Base-by-base conservation (phyloP, 768 basidiomycete species). In the Harrya chromipes region DNA sequence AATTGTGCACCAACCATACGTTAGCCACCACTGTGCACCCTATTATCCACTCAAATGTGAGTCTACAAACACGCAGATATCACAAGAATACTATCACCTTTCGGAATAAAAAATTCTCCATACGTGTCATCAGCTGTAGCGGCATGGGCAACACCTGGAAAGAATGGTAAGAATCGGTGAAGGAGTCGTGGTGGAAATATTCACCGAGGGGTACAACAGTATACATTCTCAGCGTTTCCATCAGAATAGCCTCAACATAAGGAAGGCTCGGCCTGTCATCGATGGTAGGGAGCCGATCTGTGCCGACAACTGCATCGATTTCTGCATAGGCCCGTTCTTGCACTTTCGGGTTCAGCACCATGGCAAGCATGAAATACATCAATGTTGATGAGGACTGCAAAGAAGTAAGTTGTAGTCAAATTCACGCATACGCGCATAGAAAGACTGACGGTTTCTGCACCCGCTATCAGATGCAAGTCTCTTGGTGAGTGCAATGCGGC, bases 91-190 rank as follows among this genome's bases (percentile, higher is more conserved):
- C 33, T 33, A 5, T 6, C 17, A 48, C 71, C 74, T 51, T 75
- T 72, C 0, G 76, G 78, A 36, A 80, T 75, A 33, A 64, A 64
- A 50, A 73, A 71, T 2, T 62, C 69, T 14, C 67, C 53, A 19
- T 62, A 66, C n/a, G 58, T 51, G 17, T 66, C 64, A 6, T 67
- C 65, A 0, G 40, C 45, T 4, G 57, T 53, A 4, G 57, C 57
- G 12, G 57, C 49, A 19, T 64, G 67, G 0, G 67, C 61, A 12
- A 69, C 47, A 0, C 60, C 65, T 66, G 24, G 6, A n/a, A 38
- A 19, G 11, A 1, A 6, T 2, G 16, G 33, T 33, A 46, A 3
- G 41, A 1, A 3, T 7, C 5, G 16, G 34, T 7, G n/a, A 16
- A 2, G 33, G 6, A 6, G 33, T 33, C 16, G 13, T 7, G 4